Percentiles rank a stretch among this genome's conserved stretches.
Evolutionary conservation across 106 monocot species (phyloP).

Genomic region (Xerophyta viscosa): DNA sequence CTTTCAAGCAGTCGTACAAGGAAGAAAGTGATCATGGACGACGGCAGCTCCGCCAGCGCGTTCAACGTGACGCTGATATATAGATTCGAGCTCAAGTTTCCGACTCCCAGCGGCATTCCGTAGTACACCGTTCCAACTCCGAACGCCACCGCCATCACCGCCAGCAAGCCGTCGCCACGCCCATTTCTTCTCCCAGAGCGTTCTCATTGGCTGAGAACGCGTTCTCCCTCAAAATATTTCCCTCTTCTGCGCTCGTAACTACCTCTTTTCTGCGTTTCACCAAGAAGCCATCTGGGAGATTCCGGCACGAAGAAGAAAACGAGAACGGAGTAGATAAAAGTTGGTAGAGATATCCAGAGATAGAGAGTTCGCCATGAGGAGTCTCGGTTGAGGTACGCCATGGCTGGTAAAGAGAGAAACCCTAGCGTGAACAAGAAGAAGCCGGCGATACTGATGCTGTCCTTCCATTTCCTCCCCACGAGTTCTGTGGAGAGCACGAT

Average conservation of each 20-base stretch:
- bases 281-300: slow-evolving; percentile 70
- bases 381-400: slow-evolving; percentile 14
- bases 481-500: slow-evolving; percentile 28
- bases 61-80: slow-evolving; percentile 62
- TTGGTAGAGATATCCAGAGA: slow-evolving; percentile 16
- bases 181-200: slow-evolving; percentile 44
- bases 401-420: slow-evolving; percentile 19
- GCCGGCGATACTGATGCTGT: slow-evolving; percentile 8
- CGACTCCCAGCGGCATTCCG: slow-evolving; percentile 64
- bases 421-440: slow-evolving; percentile 24
- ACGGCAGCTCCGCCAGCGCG: slow-evolving; percentile 59
- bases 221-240: background rate
- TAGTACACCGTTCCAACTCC: slow-evolving; percentile 72
- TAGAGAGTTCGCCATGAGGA: slow-evolving; percentile 31
- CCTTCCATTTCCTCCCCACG: slow-evolving; percentile 14
- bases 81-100: slow-evolving; percentile 46
- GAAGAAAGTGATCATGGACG: slow-evolving; percentile 37
- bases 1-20: slow-evolving; percentile 33
- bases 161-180: slow-evolving; percentile 34
- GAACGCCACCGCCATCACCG: slow-evolving; percentile 40
- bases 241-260: slow-evolving; percentile 34
- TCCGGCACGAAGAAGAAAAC: slow-evolving; percentile 25
- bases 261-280: slow-evolving; percentile 52
- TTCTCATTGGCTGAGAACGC: slow-evolving; percentile 31
- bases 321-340: slow-evolving; percentile 17